Base-by-base conservation (phyloP, 208 protist genomes). In the Trypanosomatidae sp. region DNA sequence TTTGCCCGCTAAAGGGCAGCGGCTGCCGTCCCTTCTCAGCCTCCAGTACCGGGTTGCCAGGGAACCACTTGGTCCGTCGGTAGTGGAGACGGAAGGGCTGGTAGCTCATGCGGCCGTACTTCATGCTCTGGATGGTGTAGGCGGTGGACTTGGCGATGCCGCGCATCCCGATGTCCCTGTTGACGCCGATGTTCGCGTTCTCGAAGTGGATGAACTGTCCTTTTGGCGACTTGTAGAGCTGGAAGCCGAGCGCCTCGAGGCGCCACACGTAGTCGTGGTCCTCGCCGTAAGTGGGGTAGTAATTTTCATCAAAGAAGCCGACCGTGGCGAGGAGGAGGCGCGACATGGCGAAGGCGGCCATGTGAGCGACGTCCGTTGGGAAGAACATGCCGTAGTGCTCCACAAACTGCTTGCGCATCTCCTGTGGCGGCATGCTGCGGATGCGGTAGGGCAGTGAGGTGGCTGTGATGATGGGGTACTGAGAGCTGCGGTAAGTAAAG, bases 281-380 rank as follows among this genome's bases (percentile, higher is more conserved):
- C 59, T 91, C 86, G n/a, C 82, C 78, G 68, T 89, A 88, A 22
- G 73, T 69, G 0, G 86, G 86, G 69, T 81, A 91, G 58, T 75
- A 87, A 69, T 91, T 91, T 53, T 91, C 83, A 53, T 91, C 86
- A 15, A 87, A 82, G 28, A 85, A 73, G 0, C 84, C 87, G 2
- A 84, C 84, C 0, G 79, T 85, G 2, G 64, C 78, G 8, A 91
- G 50, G n/a, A 66, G 39, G 15, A 88, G 77, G 9, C 83, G 87
- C 17, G 84, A 77, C 19, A 86, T 25, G 22, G 69, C 76, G 47
- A 86, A 86, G 2, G 74, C 49, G 30, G 74, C 74, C 76, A 86
- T 75, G 62, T 66, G 71, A 5, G 17, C 17, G 5, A 33, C 43
- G 41, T 30, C 15, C 43, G 62, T 39, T 0, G 66, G 59, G 52